These are phyloP conservation scores for Blastomyces gilchristii DNA, from an alignment of 2,329 filamentous ascomycete species.

Conservation along the genomic window DNA sequence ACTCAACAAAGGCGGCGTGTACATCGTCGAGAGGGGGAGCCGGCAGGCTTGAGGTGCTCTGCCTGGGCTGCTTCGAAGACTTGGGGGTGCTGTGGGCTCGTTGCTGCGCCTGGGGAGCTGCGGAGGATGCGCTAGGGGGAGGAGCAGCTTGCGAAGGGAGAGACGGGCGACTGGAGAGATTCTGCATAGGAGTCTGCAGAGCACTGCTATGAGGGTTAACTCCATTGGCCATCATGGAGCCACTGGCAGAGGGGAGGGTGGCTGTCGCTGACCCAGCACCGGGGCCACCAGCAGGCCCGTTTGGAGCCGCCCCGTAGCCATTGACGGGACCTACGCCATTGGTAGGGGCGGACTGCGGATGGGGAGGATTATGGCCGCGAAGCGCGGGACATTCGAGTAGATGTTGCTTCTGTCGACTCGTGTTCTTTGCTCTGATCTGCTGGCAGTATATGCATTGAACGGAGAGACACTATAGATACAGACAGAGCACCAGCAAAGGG, in stretches of 20 bases:
- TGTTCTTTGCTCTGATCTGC: slow-evolving; percentile 45
- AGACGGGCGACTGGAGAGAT: slow-evolving; percentile 30
- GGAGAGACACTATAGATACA: slow-evolving; percentile 36
- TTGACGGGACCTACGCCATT: slow-evolving; percentile 34
- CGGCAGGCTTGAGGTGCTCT: slow-evolving; percentile 32
- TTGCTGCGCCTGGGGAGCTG: slow-evolving; percentile 24
- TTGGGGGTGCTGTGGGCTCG: slow-evolving; percentile 31
- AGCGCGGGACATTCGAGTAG: slow-evolving; percentile 42
- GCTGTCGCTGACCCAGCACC: slow-evolving; percentile 25
- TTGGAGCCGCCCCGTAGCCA: slow-evolving; percentile 36
- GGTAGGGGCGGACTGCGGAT: slow-evolving; percentile 30
- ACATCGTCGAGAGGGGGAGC: slow-evolving; percentile 41
- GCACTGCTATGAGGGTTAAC: slow-evolving; percentile 36
- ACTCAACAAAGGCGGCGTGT: slow-evolving; percentile 41
- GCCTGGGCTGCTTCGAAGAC: slow-evolving; percentile 26
- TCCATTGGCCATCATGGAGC: slow-evolving; percentile 36
- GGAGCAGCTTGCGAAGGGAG: slow-evolving; percentile 31
- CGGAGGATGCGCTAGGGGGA: slow-evolving; percentile 23
- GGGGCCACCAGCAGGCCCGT: slow-evolving; percentile 22
- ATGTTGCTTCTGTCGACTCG: slow-evolving; percentile 43
- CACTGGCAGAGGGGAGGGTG: slow-evolving; percentile 34
- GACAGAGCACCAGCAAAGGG: slow-evolving; percentile 11
- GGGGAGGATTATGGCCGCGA: slow-evolving; percentile 37
- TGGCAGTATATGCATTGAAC: slow-evolving; percentile 46
- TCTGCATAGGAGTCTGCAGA: slow-evolving; percentile 35